These are phyloP conservation scores for Populus davidiana DNA, from an alignment of 345 rosid species.

Conservation along the genomic window DNA sequence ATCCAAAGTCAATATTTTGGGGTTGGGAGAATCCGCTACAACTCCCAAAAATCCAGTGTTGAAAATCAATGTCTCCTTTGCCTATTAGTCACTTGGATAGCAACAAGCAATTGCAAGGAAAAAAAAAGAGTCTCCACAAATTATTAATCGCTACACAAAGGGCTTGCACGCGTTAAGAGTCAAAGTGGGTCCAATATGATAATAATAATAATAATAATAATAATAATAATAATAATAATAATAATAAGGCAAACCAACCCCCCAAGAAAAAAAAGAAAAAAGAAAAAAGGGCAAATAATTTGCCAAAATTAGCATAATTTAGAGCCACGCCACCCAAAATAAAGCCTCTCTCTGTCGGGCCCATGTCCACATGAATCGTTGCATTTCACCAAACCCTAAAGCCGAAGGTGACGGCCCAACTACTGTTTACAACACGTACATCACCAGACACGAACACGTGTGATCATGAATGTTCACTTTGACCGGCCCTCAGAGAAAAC, in stretches of 20 bases:
- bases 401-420: slow-evolving; percentile 19
- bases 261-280: not conserved
- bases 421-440: not conserved
- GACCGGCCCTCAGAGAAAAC: slow-evolving; percentile 9
- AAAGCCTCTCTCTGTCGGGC: slow-evolving; percentile 12
- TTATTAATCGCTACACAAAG: not conserved
- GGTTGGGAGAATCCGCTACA: not conserved
- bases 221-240: too few relatives aligned
- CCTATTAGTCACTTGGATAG: not conserved
- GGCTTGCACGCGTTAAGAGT: too few relatives aligned
- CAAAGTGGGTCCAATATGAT: not conserved
- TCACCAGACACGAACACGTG: slow-evolving; percentile 32
- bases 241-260: too few relatives aligned
- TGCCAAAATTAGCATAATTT: not conserved
- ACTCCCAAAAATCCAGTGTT: not conserved
- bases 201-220: too few relatives aligned
- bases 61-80: not conserved
- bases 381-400: not conserved
- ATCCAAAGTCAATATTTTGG: not conserved
- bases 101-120: not conserved
- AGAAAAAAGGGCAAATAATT: not conserved
- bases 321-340: not conserved
- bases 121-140: not conserved
- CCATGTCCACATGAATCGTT: slow-evolving; percentile 37
- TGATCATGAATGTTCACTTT: slow-evolving; percentile 26